Evolutionary conservation across 306 rosid genomes (phyloP), one percentile per base, ranked within the genome.

Genomic region (Prunus salicina): DNA sequence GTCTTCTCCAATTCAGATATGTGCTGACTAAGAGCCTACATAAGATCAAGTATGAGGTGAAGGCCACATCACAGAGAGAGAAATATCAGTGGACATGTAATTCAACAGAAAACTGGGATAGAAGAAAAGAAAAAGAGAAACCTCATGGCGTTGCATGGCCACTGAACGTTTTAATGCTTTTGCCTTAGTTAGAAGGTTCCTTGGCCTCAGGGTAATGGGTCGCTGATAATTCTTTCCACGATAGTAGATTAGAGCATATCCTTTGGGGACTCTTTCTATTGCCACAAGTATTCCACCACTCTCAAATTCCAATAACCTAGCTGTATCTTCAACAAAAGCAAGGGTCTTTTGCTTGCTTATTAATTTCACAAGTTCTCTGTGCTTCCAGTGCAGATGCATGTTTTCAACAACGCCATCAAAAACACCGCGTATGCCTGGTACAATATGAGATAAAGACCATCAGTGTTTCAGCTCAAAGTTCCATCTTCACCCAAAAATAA

Each of bases 371-470:
- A 95, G 97, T 73, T 95, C 99, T 73, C 99, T 89, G 78, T 95
- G 90, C 79, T 79, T 92, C 99, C 99, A 95, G 75, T 95, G 97
- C 85, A 92, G 82, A 84, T 92, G 99, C 99, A 95, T 95, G 82
- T 92, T 95, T 89, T 95, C 92, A 22, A 95, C 82, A 46, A 95
- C 96, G 60, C 99, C 97, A 74, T 87, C 90, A 80, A 92, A 92
- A 69, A 89, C 92, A 69, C 97, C 97, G 49, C 91, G 96, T 78
- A 91, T 91, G 64, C 97, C 99, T 95, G 87, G 81, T 70, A 67
- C 70, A 88, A 77, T 55, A 74, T 61, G 74, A 69, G 64, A 64
- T 52, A 73, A 62, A 78, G 64, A 63, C 6, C 51, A 78, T 82
- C 9, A 82, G 77, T 73, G 74, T 56, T 52, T 50, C 25, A 79